Percentiles rank a stretch among this genome's conserved stretches.
Conservation (phyloP, 192 early-diverging fungal species). For the Coemansia sp. region DNA sequence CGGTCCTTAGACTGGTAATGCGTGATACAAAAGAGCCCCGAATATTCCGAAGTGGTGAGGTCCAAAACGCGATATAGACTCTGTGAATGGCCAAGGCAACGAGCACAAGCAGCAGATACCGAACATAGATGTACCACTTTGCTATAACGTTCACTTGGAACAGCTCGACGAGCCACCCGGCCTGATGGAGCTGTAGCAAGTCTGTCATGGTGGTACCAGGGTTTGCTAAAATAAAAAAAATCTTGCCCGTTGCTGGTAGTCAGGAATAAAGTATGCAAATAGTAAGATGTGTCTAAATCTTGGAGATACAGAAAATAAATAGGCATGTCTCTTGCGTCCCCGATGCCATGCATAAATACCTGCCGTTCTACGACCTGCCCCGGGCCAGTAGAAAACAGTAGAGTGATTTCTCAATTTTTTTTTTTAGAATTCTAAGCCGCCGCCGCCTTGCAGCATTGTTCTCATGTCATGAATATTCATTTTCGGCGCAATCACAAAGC, state of each 20-base stretch:
- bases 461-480: no score
- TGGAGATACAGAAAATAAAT: neutral
- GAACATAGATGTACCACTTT: neutral
- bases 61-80: slow-evolving; percentile 18
- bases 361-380: neutral
- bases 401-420: neutral
- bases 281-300: neutral
- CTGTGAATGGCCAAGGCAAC: slow-evolving; percentile 3
- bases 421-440: neutral
- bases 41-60: slow-evolving; percentile 41
- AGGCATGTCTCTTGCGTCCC: neutral
- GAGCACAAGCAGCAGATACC: neutral
- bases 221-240: neutral
- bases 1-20: slow-evolving; percentile 21
- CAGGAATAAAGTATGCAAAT: neutral
- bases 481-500: no score
- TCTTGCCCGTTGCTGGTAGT: neutral
- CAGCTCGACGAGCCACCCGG: neutral
- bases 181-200: neutral
- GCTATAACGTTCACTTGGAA: neutral
- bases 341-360: neutral
- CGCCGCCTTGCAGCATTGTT: no score
- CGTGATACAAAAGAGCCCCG: slow-evolving; percentile 35
- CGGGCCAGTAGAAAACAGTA: neutral
- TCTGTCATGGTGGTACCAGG: neutral